Conservation (phyloP, 2,329 filamentous ascomycete genomes). For the Blumeriella jaapii region DNA sequence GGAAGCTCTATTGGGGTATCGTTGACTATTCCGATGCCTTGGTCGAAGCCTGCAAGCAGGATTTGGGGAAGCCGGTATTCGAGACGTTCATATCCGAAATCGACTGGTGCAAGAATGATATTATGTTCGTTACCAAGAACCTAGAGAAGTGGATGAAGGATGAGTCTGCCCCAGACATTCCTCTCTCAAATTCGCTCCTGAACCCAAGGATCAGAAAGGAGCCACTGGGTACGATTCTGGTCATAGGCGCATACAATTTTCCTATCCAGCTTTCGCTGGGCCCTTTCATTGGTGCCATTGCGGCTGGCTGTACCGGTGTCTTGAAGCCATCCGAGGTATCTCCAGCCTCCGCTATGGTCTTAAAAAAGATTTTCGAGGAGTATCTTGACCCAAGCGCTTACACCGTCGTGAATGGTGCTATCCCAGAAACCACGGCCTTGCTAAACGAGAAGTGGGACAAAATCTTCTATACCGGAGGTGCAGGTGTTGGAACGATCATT, state of each 20-base stretch:
- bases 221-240: slow-evolving; percentile 68
- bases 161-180: slow-evolving; percentile 60
- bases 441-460: slow-evolving; percentile 92
- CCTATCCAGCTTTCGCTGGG: slow-evolving; percentile 71
- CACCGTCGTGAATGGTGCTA: slow-evolving; percentile 64
- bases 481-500: slow-evolving; percentile 71
- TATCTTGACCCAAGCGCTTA: slow-evolving; percentile 70
- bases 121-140: slow-evolving; percentile 65
- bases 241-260: slow-evolving; percentile 93
- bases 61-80: slow-evolving; percentile 66
- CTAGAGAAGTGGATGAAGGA: slow-evolving; percentile 76
- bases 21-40: slow-evolving; percentile 67
- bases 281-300: slow-evolving; percentile 80
- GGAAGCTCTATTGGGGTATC: slow-evolving; percentile 89
- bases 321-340: slow-evolving; percentile 85
- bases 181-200: slow-evolving; percentile 55
- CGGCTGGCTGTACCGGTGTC: slow-evolving; percentile 79
- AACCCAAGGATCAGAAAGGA: slow-evolving; percentile 74
- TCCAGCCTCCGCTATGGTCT: slow-evolving; percentile 62
- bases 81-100: slow-evolving; percentile 69
- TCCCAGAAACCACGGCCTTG: slow-evolving; percentile 70
- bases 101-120: slow-evolving; percentile 69
- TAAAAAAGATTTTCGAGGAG: slow-evolving; percentile 67
- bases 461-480: slow-evolving; percentile 89
- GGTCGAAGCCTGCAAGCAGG: slow-evolving; percentile 61